Percentiles rank a stretch among this genome's conserved stretches.
These are phyloP conservation scores for Hypoxylon sp. DNA, from an alignment of 2,329 filamentous ascomycete genomes.

Conservation along the genomic window DNA sequence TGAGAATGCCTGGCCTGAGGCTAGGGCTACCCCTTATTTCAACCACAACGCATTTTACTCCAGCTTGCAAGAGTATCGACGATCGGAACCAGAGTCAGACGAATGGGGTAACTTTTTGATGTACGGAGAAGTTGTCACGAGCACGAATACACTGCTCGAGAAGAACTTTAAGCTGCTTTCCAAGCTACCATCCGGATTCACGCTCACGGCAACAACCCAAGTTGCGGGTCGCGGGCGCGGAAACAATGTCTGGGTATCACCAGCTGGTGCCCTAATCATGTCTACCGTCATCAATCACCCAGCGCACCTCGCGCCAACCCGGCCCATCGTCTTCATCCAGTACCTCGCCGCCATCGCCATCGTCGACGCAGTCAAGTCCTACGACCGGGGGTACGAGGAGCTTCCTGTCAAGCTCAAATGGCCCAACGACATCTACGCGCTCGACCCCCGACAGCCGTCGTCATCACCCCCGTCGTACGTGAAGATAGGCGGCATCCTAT, in stretches of 20 bases:
- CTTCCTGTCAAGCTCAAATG: conserved; percentile 92
- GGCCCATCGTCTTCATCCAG: conserved; percentile 92
- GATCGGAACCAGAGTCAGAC: conserved; percentile 65
- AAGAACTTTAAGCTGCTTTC: conserved; percentile 86
- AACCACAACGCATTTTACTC: conserved; percentile 84
- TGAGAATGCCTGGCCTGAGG: conserved; percentile 72
- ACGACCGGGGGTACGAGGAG: conserved; percentile 78
- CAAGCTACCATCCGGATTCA: conserved; percentile 85
- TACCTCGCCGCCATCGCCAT: conserved; percentile 92
- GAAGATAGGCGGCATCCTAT: conserved; percentile 93
- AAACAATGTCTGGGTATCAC: conserved; percentile 94
- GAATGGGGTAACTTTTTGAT: conserved; percentile 82
- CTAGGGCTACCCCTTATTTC: conserved; percentile 84
- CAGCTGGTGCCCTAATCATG: conserved; percentile 86
- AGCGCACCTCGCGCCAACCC: conserved; percentile 74
- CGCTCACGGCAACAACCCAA: conserved; percentile 86
- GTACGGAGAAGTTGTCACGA: conserved; percentile 93
- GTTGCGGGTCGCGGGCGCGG: conserved; percentile 89
- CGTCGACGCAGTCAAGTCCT: conserved; percentile 83
- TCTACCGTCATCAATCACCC: conserved; percentile 89
- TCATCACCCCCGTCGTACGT: conserved; percentile 68
- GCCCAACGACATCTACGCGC: conserved; percentile 94
- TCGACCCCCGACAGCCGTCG: conserved; percentile 68
- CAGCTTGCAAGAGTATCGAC: conserved; percentile 75
- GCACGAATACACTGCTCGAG: conserved; percentile 92